Conservation (phyloP, 352 stramenopile genomes). For the Phytophthora litchii region DNA sequence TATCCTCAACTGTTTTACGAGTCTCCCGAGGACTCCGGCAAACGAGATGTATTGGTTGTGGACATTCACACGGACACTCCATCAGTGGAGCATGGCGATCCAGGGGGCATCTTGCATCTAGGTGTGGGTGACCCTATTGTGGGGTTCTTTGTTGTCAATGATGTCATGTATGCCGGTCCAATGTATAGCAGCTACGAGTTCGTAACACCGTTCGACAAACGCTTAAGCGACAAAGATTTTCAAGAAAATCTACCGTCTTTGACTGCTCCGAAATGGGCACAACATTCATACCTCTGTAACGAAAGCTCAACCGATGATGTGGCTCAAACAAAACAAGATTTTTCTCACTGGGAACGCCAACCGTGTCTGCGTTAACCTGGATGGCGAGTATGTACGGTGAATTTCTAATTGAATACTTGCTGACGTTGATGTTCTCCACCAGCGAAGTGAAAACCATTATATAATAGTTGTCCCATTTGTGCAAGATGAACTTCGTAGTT, state of each 20-base stretch:
- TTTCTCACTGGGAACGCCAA: neutral
- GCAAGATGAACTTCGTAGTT: too few species aligned
- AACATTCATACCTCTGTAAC: neutral
- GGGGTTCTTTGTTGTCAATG: constrained; percentile 14
- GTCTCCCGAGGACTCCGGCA: constrained; percentile 8
- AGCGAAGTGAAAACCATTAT: too few species aligned
- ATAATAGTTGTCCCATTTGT: too few species aligned
- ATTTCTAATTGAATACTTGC: too few species aligned
- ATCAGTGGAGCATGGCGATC: neutral
- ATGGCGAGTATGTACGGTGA: neutral
- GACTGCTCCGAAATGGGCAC: neutral
- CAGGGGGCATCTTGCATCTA: constrained; percentile 2
- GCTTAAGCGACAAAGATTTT: constrained; percentile 13
- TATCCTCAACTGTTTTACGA: constrained; percentile 19
- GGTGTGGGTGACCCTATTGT: constrained; percentile 12
- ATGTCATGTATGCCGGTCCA: constrained; percentile 17
- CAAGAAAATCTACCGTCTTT: neutral
- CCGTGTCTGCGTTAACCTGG: neutral
- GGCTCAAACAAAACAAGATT: neutral
- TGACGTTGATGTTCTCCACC: too few species aligned
- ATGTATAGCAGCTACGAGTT: constrained; percentile 23
- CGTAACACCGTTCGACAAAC: constrained; percentile 6
- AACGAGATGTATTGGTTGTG: constrained; percentile 15
- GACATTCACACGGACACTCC: neutral
- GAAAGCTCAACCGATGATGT: neutral